phyloP scores from a whole-genome alignment of 768 basidiomycete genomes.

The Gyrodon lividus region DNA sequence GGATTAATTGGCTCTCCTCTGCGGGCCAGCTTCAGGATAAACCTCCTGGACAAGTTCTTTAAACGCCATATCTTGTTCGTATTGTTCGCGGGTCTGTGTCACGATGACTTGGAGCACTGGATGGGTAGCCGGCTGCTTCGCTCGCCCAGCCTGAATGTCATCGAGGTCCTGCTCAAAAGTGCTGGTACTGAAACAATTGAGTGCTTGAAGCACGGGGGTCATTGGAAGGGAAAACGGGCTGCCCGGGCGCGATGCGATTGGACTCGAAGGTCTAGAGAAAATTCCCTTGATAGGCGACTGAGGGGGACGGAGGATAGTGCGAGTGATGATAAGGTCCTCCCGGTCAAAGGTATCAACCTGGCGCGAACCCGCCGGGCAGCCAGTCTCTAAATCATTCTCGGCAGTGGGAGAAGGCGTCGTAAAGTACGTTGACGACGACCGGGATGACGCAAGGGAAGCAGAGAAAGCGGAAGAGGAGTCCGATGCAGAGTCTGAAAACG shows the following conservation, averaged over 20 bases:
- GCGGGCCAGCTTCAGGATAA: conserved; percentile 25
- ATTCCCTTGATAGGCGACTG: conserved; percentile 20
- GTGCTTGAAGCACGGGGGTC: conserved; percentile 23
- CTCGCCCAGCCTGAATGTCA: conserved; percentile 24
- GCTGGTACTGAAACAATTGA: conserved; percentile 35
- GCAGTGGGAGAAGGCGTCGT: conserved; percentile 15
- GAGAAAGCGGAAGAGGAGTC: conserved; percentile 5
- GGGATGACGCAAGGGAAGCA: conserved; percentile 4
- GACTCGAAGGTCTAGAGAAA: conserved; percentile 33
- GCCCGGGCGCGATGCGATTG: conserved; percentile 27
- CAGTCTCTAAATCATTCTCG: conserved; percentile 4
- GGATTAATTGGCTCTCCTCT: conserved; percentile 8
- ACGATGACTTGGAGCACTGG: conserved; percentile 34
- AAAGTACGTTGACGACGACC: conserved; percentile 23
- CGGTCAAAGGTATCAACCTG: conserved; percentile 28
- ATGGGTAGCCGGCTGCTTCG: conserved; percentile 5
- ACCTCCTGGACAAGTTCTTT: conserved; percentile 29
- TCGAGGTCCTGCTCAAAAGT: conserved; percentile 35
- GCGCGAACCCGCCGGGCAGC: conserved; percentile 9
- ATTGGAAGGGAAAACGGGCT: conserved; percentile 22
- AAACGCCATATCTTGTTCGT: conserved; percentile 34
- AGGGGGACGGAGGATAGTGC: conserved; percentile 39
- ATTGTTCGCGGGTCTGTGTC: conserved; percentile 32
- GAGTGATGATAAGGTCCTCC: conserved; percentile 34
- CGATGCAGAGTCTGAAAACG: background rate